These are phyloP conservation scores for Artemisia tridentata DNA, from an alignment of 129 eudicot species.

Conservation along the genomic window DNA sequence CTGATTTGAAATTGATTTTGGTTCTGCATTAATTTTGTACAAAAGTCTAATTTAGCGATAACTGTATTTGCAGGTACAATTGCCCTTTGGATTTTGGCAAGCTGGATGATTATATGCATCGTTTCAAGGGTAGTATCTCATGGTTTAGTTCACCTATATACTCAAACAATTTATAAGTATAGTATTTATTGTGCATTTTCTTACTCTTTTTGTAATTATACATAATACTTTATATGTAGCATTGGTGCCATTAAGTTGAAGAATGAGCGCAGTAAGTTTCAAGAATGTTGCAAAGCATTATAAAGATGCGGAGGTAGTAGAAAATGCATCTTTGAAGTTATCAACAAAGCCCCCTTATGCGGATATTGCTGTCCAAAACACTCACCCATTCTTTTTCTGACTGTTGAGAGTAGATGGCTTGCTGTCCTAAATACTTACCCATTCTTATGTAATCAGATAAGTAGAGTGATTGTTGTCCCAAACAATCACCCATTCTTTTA, in stretches of 20 bases:
- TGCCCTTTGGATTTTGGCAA: conserved; percentile 60
- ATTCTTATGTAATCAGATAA: too few species aligned
- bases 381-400: too few species aligned
- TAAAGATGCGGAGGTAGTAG: too few species aligned
- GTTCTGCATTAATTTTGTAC: neutral
- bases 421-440: too few species aligned
- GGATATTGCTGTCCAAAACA: too few species aligned
- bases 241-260: conserved; percentile 77
- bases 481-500: too few species aligned
- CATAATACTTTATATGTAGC: conserved; percentile 36
- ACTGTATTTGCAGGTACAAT: conserved; percentile 41
- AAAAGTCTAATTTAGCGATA: neutral
- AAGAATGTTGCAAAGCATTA: conserved; percentile 62
- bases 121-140: conserved; percentile 86
- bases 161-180: too few species aligned
- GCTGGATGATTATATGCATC: conserved; percentile 80
- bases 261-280: conserved; percentile 48
- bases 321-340: too few species aligned
- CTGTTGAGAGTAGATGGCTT: too few species aligned
- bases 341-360: too few species aligned
- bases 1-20: too few species aligned
- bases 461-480: too few species aligned
- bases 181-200: neutral
- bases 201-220: neutral
- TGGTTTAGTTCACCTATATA: conserved; percentile 40